phyloP scores from a whole-genome alignment of 2,329 filamentous ascomycete species.

The Chaetomium strumarium region DNA sequence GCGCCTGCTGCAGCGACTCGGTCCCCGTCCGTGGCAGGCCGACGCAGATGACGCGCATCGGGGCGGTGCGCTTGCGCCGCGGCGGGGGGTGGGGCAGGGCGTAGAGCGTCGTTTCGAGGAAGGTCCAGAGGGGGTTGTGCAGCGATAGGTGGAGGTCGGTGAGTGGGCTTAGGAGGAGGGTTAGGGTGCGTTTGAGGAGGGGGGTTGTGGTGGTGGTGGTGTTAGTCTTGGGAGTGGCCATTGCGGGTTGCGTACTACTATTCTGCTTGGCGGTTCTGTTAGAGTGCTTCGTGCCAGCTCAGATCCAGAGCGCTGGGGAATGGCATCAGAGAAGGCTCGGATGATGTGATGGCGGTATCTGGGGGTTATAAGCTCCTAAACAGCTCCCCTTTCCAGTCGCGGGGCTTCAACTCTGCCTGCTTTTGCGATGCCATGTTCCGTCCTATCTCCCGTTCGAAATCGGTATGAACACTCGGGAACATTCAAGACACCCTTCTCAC shows the following conservation, averaged over 20 bases:
- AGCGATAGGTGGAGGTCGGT: conserved; percentile 1
- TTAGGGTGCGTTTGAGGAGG: conserved; percentile 1
- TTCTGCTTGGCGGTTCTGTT: background rate
- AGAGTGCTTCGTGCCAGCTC: background rate
- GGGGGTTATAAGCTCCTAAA: background rate
- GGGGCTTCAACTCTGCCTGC: background rate
- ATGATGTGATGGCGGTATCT: conserved; percentile 9
- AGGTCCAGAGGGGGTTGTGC: conserved; percentile 12
- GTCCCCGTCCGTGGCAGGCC: conserved; percentile 22
- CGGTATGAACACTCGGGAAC: background rate
- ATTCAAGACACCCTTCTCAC: no score
- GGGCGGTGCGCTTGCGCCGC: conserved; percentile 4
- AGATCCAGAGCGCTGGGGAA: background rate
- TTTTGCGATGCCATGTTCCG: background rate
- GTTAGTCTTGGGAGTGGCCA: background rate
- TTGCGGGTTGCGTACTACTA: background rate
- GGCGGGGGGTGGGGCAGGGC: conserved; percentile 14
- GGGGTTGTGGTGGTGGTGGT: background rate
- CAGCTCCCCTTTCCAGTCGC: no score
- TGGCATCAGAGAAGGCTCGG: background rate
- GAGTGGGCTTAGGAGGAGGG: conserved; percentile 5
- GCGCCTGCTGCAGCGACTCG: conserved; percentile 23
- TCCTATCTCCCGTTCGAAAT: background rate
- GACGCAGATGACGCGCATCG: conserved; percentile 20
- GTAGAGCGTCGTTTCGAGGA: conserved; percentile 17